phyloP scores from a whole-genome alignment of 2,329 filamentous ascomycete species.

The Pseudofabraea citricarpa region DNA sequence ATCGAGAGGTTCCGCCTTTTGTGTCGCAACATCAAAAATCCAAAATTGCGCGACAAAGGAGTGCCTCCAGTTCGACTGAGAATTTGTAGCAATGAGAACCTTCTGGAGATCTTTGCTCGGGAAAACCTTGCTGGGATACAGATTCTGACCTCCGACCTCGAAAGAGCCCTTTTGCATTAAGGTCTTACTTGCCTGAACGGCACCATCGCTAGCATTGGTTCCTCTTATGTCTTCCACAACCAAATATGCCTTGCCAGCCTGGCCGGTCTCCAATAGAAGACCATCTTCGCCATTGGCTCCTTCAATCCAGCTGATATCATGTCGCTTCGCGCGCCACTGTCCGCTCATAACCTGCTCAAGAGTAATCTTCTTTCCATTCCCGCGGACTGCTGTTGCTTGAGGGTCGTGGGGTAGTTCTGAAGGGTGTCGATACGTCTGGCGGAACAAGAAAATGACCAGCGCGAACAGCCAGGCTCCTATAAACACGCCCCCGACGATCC shows the following conservation, averaged over 20 bases:
- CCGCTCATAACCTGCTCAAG: conserved; percentile 66
- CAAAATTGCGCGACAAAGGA: conserved; percentile 85
- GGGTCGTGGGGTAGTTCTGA: conserved; percentile 65
- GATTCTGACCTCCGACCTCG: conserved; percentile 46
- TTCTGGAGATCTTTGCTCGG: conserved; percentile 82
- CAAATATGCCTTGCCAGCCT: conserved; percentile 64
- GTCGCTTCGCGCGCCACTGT: conserved; percentile 57
- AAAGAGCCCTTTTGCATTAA: conserved; percentile 71
- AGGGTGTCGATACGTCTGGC: conserved; percentile 60
- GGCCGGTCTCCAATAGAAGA: conserved; percentile 69
- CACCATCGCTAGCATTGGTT: conserved; percentile 36
- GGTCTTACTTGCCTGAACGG: conserved; percentile 50
- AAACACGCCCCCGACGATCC: conserved; percentile 56
- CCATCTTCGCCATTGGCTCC: conserved; percentile 77
- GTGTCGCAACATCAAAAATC: conserved; percentile 83
- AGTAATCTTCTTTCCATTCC: conserved; percentile 67
- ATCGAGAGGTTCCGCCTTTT: conserved; percentile 73
- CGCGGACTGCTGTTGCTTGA: conserved; percentile 53
- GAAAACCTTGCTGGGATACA: conserved; percentile 58
- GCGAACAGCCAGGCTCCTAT: conserved; percentile 65
- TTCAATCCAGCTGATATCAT: conserved; percentile 72
- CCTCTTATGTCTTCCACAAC: conserved; percentile 81
- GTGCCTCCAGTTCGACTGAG: conserved; percentile 79
- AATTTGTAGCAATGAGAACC: conserved; percentile 74
- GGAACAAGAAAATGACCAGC: conserved; percentile 60